A percentile compares a stretch with the other conserved stretches of the same genome.
Conservation (phyloP, 306 rosid genomes). For the Lagenaria siceraria region DNA sequence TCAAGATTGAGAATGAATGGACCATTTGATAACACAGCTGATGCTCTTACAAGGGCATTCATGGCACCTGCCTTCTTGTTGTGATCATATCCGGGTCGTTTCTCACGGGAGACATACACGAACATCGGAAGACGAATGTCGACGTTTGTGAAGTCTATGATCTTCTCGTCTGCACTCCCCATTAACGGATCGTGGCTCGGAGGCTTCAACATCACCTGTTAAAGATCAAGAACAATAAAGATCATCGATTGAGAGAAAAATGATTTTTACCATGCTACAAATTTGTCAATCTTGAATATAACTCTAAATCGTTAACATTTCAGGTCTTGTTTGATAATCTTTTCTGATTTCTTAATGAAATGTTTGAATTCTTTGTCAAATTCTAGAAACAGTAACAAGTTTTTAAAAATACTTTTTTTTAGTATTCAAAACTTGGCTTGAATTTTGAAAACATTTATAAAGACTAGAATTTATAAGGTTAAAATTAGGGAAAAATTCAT, state of each 20-base stretch:
- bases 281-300: no score
- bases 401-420: no score
- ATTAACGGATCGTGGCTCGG: slow-evolving; percentile 30
- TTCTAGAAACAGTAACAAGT: no score
- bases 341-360: no score
- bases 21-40: slow-evolving; percentile 81
- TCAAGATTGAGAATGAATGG: slow-evolving; percentile 88
- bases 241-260: no score
- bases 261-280: no score
- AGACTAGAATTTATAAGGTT: no score
- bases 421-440: no score
- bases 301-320: background rate
- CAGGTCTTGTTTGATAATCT: no score
- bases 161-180: slow-evolving; percentile 32
- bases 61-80: slow-evolving; percentile 98
- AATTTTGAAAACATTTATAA: no score
- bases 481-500: no score
- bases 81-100: slow-evolving; percentile 79
- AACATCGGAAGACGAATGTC: slow-evolving; percentile 75
- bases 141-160: slow-evolving; percentile 45
- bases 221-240: background rate
- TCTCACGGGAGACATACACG: slow-evolving; percentile 77
- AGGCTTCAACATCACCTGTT: slow-evolving; percentile 43
- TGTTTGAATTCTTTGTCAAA: background rate
- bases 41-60: slow-evolving; percentile 70